Conservation (phyloP, 228 moss, liverwort and hornwort genomes). For the Sphagnum fallax region DNA sequence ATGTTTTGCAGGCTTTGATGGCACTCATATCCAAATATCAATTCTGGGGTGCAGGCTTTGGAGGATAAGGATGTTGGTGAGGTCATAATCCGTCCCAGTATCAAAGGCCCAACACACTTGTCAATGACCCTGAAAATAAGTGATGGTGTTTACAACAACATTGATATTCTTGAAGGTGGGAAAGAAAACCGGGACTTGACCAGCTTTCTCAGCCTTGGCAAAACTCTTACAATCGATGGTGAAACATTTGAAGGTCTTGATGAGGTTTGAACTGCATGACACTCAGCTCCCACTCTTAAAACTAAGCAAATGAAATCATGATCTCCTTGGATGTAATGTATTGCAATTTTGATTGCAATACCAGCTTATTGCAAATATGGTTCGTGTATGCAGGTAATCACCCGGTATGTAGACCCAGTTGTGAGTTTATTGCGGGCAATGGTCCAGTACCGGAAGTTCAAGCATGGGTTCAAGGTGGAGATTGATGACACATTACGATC, state of each 20-base stretch:
- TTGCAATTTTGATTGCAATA: too few species aligned
- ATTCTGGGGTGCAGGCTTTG: constrained; percentile 48
- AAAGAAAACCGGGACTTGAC: constrained; percentile 78
- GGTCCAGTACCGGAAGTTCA: constrained; percentile 73
- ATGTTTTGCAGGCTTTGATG: too few species aligned
- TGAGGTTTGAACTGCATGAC: constrained; percentile 44
- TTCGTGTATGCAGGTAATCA: constrained; percentile 60
- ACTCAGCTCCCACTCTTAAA: neutral
- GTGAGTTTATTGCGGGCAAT: constrained; percentile 61
- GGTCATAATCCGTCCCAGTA: constrained; percentile 78
- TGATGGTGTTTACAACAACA: constrained; percentile 67
- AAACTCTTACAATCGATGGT: constrained; percentile 80
- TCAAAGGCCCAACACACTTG: constrained; percentile 83
- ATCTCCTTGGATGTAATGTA: too few species aligned
- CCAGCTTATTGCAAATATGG: neutral
- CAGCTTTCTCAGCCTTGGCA: constrained; percentile 87
- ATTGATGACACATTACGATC: constrained; percentile 66
- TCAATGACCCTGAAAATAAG: constrained; percentile 80
- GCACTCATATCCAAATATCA: too few species aligned
- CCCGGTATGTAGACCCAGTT: constrained; percentile 63
- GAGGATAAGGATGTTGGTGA: constrained; percentile 78
- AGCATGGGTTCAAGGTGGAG: constrained; percentile 63
- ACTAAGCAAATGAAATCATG: too few species aligned
- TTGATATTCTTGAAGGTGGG: constrained; percentile 75
- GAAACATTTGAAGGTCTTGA: constrained; percentile 85